phyloP scores from a whole-genome alignment of 2,329 filamentous ascomycete species.

The Emmonsia crescens region DNA sequence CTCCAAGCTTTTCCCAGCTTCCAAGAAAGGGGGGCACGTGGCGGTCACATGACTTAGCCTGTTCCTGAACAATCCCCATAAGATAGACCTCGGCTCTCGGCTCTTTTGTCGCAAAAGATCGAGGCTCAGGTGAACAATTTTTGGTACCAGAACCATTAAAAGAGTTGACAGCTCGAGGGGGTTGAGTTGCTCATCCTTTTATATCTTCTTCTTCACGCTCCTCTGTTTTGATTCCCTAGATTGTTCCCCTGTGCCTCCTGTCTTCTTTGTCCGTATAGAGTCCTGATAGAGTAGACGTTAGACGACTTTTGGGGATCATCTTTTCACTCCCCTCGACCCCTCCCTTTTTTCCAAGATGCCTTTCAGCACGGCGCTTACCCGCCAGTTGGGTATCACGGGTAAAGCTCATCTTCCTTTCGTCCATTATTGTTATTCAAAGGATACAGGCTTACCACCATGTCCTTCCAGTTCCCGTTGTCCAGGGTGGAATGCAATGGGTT shows the following conservation, averaged over 20 bases:
- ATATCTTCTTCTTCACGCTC: not conserved
- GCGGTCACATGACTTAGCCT: not conserved
- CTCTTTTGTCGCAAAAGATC: not conserved
- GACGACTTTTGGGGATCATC: not conserved
- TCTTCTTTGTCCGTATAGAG: not conserved
- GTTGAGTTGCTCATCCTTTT: not conserved
- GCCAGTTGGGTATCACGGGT: constrained; percentile 46
- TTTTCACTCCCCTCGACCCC: not conserved
- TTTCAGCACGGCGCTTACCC: constrained; percentile 54
- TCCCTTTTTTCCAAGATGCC: constrained; percentile 37
- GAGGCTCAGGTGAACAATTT: not conserved
- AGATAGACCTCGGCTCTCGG: not conserved
- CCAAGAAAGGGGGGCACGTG: not conserved
- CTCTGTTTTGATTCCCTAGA: not conserved
- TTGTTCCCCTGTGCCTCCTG: not conserved
- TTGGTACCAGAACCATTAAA: not conserved
- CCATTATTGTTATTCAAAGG: not conserved
- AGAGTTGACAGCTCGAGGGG: not conserved
- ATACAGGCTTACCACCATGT: not conserved
- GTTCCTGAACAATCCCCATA: too few species aligned
- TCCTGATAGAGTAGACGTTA: not conserved
- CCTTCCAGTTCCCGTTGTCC: constrained; percentile 36
- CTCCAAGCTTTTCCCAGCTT: too few species aligned
- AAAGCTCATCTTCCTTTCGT: constrained; percentile 10
- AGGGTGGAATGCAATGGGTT: constrained; percentile 48